Evolutionary conservation across 164 flowering plant species (phyloP), one percentile per base, ranked within the genome.

Genomic region (Saururus chinensis): DNA sequence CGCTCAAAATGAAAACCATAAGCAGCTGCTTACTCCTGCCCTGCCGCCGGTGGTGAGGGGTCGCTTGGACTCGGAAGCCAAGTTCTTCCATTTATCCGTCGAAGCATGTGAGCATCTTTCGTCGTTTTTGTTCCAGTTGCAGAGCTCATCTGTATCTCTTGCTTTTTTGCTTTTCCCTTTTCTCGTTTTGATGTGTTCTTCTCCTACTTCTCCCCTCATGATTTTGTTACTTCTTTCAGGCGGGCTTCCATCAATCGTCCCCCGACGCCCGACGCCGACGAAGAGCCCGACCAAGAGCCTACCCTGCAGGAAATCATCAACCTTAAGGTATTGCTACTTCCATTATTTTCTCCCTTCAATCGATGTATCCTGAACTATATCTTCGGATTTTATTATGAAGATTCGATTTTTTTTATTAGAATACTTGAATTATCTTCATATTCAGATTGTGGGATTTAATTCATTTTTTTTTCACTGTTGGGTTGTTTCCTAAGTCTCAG

Each of bases 261-360:
- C 14, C 95, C 92, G 19, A 88, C 98, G 1, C 92, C 98, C 40
- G 98, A 88, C 72, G 82, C 70, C 16, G 78, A 55, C 57, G 86
- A 79, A 16, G 84, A 79, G 62, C 81, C 66, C 62, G 85, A 73
- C 10, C 68, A 74, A 57, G 82, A 85, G 55, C 95, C 73, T 7
- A 74, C 85, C 9, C 83, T 89, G 66, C 84, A 79, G 67, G 95
- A 92, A 66, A 75, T 84, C 23, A 85, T 92, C 69, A 85, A 83
- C 72, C 79, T 85, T 60, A 85, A 88, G 89, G 95, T 84, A 17
- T n/a, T n/a, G n/a, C n/a, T n/a, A n/a, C n/a, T n/a, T n/a, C n/a
- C n/a, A n/a, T n/a, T n/a, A n/a, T n/a, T n/a, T n/a, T n/a, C n/a
- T n/a, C n/a, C n/a, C n/a, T n/a, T n/a, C n/a, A n/a, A n/a, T n/a